Evolutionary conservation across 306 rosid species (phyloP).

Genomic region (Quillaja saponaria): DNA sequence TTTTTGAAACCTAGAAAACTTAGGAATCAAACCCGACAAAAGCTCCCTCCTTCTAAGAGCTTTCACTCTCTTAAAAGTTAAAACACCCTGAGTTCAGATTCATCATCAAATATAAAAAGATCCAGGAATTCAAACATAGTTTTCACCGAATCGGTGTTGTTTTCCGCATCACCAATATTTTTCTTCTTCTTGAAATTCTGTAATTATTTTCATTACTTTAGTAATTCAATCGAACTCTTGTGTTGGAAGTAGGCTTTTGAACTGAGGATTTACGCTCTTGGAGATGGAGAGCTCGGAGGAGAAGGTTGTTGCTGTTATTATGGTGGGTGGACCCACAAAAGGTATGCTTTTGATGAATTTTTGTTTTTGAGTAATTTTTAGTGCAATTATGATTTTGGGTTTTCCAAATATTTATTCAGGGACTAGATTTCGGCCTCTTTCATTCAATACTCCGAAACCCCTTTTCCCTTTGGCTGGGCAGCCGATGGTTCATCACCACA

Average conservation of each 20-base stretch:
- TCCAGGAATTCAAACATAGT: not conserved
- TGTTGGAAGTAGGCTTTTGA: conserved; percentile 5
- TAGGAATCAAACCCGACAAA: too few relatives aligned
- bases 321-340: conserved; percentile 99
- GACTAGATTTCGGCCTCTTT: conserved; percentile 97
- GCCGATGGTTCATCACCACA: conserved; percentile 95
- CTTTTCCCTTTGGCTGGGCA: conserved; percentile 98
- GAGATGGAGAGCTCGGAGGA: conserved; percentile 70
- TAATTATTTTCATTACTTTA: not conserved
- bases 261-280: conserved; percentile 40
- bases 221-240: not conserved
- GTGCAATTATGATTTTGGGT: conserved; percentile 25
- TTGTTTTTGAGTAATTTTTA: too few relatives aligned
- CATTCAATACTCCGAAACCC: conserved; percentile 92
- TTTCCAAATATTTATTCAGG: conserved; percentile 48
- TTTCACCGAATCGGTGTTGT: not conserved
- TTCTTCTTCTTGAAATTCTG: not conserved
- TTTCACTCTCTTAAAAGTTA: too few relatives aligned
- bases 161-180: too few relatives aligned
- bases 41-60: too few relatives aligned
- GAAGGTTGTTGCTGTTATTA: conserved; percentile 93
- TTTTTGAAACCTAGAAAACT: too few relatives aligned
- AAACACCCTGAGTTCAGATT: conserved; percentile 4
- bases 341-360: too few relatives aligned
- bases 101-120: too few relatives aligned